Evolutionary conservation across 2,329 filamentous ascomycete genomes (phyloP), one percentile per base, ranked within the genome.

Genomic region (Curvularia sp.): DNA sequence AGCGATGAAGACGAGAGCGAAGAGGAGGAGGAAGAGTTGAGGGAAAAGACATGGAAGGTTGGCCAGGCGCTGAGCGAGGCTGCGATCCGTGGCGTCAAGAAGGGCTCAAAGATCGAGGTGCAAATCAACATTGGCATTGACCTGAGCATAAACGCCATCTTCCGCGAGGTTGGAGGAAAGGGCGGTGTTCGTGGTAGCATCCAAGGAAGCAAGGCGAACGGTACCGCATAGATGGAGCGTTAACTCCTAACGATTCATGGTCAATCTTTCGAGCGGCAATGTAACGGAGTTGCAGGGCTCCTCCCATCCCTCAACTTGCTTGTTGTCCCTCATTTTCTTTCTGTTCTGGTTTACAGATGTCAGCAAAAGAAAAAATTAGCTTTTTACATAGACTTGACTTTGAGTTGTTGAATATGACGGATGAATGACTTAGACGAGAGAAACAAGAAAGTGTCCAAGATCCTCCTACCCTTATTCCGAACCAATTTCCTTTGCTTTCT

Each of bases 1-100:
- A 85, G 81, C 46, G 83, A 86, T 28, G 83, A 85, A 4, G 84
- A 81, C 9, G 81, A 82, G 52, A 75, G 82, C 18, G 86, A 91
- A 43, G 92, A 97, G 35, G 92, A 96, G 69, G 90, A 90, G 55
- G 91, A 97, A 78, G 93, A 97, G 81, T 85, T 88, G 72, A 86
- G 93, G 64, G 91, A 96, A 81, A 93, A 95, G 85, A 83, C 95
- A 59, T 97, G 93, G 92, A 97, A 96, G 85, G 86, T 92, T 48
- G 91, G 91, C 68, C 87, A 84, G 64, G 83, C 89, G 30, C 86
- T 99, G 60, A 93, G 93, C 60, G 95, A 99, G 83, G 89, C 92
- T 10, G 90, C 89, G 31, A 81, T 99, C 76, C 90, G 86, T 78
- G 91, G 85, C 59, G 86, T 96, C 68, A 94, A 94, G 87, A 93